Percentiles rank a stretch among this genome's conserved stretches.
Conservation (phyloP, 2,329 filamentous ascomycete species). For the Fusarium stilboides region DNA sequence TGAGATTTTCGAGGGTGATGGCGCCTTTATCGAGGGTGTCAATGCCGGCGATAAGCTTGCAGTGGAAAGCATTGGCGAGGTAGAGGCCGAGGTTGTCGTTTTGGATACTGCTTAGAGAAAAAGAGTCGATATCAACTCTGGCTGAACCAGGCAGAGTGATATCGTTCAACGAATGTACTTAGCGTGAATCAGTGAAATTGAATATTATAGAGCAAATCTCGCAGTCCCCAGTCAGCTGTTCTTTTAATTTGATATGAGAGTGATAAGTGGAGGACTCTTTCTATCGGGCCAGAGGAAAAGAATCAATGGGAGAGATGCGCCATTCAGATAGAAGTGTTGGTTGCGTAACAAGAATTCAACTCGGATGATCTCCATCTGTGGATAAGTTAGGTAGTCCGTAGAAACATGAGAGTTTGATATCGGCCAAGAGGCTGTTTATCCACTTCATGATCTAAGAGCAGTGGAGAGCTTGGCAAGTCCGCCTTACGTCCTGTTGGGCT, state of each 20-base stretch:
- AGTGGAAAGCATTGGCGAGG: constrained; percentile 78
- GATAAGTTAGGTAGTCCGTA: not conserved
- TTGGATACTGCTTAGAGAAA: constrained; percentile 71
- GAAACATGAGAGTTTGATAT: not conserved
- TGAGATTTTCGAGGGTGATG: constrained; percentile 81
- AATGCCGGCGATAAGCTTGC: constrained; percentile 74
- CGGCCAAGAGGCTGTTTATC: not conserved
- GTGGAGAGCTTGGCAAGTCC: not conserved
- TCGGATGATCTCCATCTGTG: too few species aligned
- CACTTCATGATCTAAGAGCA: not conserved
- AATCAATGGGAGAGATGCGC: not conserved
- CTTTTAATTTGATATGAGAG: not conserved
- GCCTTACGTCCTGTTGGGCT: not conserved
- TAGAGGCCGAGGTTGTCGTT: constrained; percentile 78
- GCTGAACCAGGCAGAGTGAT: constrained; percentile 6
- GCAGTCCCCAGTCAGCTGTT: not conserved
- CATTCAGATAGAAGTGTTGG: not conserved
- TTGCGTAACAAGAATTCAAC: not conserved
- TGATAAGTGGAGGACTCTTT: not conserved
- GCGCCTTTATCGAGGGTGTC: constrained; percentile 79
- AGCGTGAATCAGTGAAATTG: constrained; percentile 23
- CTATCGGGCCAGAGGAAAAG: not conserved
- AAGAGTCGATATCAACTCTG: not conserved
- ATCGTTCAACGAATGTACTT: constrained; percentile 29
- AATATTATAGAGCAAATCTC: not conserved